Evolutionary conservation across 192 early-diverging fungal genomes (phyloP), one percentile per base, ranked within the genome.

Genomic region (Ramicandelaber brevisporus): DNA sequence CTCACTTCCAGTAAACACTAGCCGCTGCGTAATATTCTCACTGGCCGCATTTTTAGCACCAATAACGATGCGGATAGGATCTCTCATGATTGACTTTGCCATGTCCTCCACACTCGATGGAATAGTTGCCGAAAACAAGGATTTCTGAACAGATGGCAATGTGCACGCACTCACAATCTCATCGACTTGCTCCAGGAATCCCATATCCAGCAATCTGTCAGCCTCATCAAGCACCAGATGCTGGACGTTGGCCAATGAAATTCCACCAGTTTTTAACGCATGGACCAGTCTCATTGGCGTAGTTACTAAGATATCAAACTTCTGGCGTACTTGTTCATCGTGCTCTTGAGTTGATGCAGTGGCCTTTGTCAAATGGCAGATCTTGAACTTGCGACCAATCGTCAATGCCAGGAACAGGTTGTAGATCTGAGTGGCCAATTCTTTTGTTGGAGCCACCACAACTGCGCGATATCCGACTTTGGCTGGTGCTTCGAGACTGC

Each of bases 41-140:
- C 82, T 90, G 3, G 85, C 89, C 0, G 85, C 69, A 56, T 90
- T 88, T 21, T 74, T 77, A 27, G 64, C 46, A 3, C 88, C 88
- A 37, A 98, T 68, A 12, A 88, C 73, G 29, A 92, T 50, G 15
- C 88, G 62, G 33, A 92, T 59, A 14, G 88, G 88, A 26, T 70
- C 56, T 20, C 67, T 56, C 93, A 93, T 95, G 36, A 92, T 76
- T 6, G 79, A 75, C 20, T 64, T 71, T 6, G 89, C 93, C 29
- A 95, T 56, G n/a, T 69, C 40, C 49, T 95, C 89, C 6, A 98
- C 76, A 18, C 72, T 68, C 4, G 75, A 73, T 11, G 87, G 76
- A 32, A 98, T 68, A 0, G 89, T 98, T 4, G 93, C 93, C 55
- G 78, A 85, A 61, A 84, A 98, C 26, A 95, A 48, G 0, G 69